Conservation (phyloP, 176 grass and related monocot species). For the Aegilops umbellulata region DNA sequence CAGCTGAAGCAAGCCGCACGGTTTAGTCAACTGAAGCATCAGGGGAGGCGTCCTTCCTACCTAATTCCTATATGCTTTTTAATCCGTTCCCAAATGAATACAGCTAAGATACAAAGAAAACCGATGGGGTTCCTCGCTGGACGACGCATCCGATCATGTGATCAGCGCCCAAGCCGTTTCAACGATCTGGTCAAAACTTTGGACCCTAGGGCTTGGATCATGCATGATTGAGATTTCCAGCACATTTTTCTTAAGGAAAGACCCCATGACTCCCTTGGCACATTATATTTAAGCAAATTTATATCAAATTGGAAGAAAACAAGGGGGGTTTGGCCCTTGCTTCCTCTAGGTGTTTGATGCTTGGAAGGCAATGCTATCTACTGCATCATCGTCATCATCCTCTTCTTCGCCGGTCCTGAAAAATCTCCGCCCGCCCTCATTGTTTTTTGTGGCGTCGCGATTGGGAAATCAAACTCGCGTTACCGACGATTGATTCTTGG, state of each 20-base stretch:
- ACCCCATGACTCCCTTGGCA: slow-evolving; percentile 3
- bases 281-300: not conserved
- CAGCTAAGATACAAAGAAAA: slow-evolving; percentile 23
- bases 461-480: not conserved
- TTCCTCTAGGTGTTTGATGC: slow-evolving; percentile 53
- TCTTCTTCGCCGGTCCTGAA: not conserved
- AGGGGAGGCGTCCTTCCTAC: slow-evolving; percentile 44
- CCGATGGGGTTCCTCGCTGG: not conserved
- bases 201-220: slow-evolving; percentile 34
- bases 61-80: slow-evolving; percentile 38
- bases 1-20: slow-evolving; percentile 26
- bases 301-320: slow-evolving; percentile 18
- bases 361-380: slow-evolving; percentile 39
- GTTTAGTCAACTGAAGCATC: slow-evolving; percentile 56
- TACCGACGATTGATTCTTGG: slow-evolving; percentile 9
- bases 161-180: slow-evolving; percentile 38
- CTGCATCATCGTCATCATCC: not conserved
- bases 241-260: slow-evolving; percentile 53
- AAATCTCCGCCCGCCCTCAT: not conserved
- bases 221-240: slow-evolving; percentile 22
- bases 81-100: slow-evolving; percentile 21
- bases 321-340: slow-evolving; percentile 12
- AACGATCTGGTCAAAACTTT: slow-evolving; percentile 63
- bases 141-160: slow-evolving; percentile 37
- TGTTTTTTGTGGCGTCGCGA: not conserved